Percentiles rank a stretch among this genome's conserved stretches.
Evolutionary conservation across 148 eudicot species (phyloP).

Genomic region (Rhododendron ferrugineum): DNA sequence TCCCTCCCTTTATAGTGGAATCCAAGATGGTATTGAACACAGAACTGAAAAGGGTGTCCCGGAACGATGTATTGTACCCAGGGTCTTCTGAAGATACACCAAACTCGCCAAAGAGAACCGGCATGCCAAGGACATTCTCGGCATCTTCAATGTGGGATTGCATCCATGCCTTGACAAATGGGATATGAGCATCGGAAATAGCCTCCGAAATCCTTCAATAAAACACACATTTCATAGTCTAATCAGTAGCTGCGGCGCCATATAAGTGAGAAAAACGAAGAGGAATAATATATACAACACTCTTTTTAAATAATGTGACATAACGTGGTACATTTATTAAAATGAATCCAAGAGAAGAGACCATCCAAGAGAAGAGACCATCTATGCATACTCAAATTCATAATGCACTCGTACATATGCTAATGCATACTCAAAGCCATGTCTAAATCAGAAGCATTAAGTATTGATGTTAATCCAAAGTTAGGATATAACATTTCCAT

Average conservation of each 20-base stretch:
- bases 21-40: constrained; percentile 44
- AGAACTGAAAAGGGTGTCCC: constrained; percentile 37
- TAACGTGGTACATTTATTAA: background rate
- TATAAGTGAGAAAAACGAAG: background rate
- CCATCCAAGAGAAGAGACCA: constrained; percentile 6
- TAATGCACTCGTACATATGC: background rate
- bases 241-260: background rate
- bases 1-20: constrained; percentile 68
- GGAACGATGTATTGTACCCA: constrained; percentile 55
- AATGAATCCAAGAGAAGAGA: background rate
- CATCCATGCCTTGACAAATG: constrained; percentile 69
- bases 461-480: background rate
- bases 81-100: constrained; percentile 65
- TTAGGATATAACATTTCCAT: background rate
- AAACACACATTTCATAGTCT: background rate
- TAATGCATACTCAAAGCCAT: background rate
- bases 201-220: constrained; percentile 50
- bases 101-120: constrained; percentile 61
- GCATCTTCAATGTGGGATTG: constrained; percentile 82
- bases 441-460: background rate
- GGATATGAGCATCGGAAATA: constrained; percentile 39
- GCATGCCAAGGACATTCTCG: constrained; percentile 57
- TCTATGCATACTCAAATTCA: background rate
- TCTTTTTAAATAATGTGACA: background rate
- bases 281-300: background rate